Evolutionary conservation across 257 asterid genomes (phyloP), one percentile per base, ranked within the genome.

Genomic region (Solanum boliviense): DNA sequence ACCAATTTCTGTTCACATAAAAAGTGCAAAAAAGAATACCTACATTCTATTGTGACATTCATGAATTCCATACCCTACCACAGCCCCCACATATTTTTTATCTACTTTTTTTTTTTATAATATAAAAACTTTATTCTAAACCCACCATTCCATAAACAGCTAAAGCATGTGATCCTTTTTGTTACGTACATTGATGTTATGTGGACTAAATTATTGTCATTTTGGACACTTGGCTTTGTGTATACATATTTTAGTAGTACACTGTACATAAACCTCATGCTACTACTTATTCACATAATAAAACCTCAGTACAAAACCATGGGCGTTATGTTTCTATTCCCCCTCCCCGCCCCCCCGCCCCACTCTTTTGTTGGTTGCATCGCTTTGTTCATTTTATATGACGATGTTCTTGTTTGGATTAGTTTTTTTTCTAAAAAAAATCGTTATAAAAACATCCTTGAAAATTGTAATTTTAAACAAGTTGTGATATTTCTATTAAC

Each of bases 121-220:
- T 52, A 52, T 52, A 52, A 52, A 56, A 18, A 67, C 41, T 71
- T 67, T 85, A 68, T 41, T 68, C 58, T 86, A 86, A 44, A 71
- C 34, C 83, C 88, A 86, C 88, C 83, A 71, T 27, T 72, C 83
- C 81, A 71, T 71, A 71, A 39, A 71, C 35, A 74, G 88, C 88
- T 86, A 71, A 86, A 86, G 16, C 88, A 86, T 86, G 88, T 86
- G 84, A 86, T 68, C 83, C 75, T 85, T 85, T 67, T 34, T 9
- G 44, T 70, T 35, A 85, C 25, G 81, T 85, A 67, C 41, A 46
- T 27, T 74, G 84, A 78, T 74, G 44, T 79, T 76, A 78, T 87
- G 86, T 65, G 86, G 84, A 78, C 89, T 87, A 87, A 78, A 87
- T 79, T 79, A 79, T 60, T 39, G 72, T 62, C 76, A 60, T 48